Base-by-base conservation (phyloP, 495 filamentous ascomycete genomes). In the Trichocladium antarcticum region DNA sequence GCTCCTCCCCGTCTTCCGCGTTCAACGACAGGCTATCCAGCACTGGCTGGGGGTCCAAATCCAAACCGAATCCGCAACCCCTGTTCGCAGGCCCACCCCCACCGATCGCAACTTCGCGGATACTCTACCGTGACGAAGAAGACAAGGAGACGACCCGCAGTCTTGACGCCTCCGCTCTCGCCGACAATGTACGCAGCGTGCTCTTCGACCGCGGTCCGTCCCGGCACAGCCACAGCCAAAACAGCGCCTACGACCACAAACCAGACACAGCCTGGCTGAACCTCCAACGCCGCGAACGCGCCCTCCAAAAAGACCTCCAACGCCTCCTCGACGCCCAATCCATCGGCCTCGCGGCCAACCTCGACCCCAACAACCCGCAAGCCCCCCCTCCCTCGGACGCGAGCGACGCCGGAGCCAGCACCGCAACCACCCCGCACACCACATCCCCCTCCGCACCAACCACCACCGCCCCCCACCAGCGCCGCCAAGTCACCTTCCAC, bases 261-360 rank as follows among this genome's bases (percentile, higher is more conserved):
- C 57, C 61, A 9, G 61, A 68, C 48, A 45, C 64, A 2, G 29
- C 57, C n/a, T 68, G 66, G 66, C 60, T 60, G 1, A 62, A 54
- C 42, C 54, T 68, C 1, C 60, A 62, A 41, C 58, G 59, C n/a
- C 75, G 73, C 45, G 77, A 83, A 49, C 70, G 62, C 20, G 67
- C 77, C 43, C 78, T 95, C 15, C 81, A 95, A 51, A 72, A 71
- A 31, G 80, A 89, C 39, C 73, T 97, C 5, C 90, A 97, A 63
- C 60, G 68, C 21, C 67, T 95, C 5, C 76, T 97, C 22, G 89
- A 97, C 67, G 84, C 85, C 0, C 90, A 97, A 66, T 82, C 83
- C 38, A 76, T 82, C 32, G 86, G 86, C 21, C 72, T 95, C 32
- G 68, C 57, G 16, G 70, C 47, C 21, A 49, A 59, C 38, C 42